Evolutionary conservation across 2,329 filamentous ascomycete species (phyloP).

Genomic region (Purpureocillium takamizusanense): DNA sequence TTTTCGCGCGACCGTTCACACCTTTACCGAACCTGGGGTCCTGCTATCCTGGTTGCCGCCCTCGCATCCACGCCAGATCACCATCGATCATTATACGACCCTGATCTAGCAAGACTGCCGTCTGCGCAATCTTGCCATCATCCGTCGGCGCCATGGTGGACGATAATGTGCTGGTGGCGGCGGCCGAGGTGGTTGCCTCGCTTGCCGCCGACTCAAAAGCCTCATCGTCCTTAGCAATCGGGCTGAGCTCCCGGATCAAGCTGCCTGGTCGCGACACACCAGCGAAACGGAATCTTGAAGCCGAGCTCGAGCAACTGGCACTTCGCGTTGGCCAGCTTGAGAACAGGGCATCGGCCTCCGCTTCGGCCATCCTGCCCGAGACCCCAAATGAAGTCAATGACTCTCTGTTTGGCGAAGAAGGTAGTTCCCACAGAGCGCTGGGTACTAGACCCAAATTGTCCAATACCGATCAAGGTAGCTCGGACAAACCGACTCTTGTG

Average conservation of each 20-base stretch:
- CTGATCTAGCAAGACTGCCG: conserved; percentile 13
- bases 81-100: too few species aligned
- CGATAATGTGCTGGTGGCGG: conserved; percentile 44
- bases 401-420: conserved; percentile 53
- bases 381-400: conserved; percentile 69
- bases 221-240: conserved; percentile 27
- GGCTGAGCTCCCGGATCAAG: conserved; percentile 43
- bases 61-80: too few species aligned
- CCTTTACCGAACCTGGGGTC: too few species aligned
- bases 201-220: conserved; percentile 37
- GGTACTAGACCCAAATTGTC: conserved; percentile 35
- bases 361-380: conserved; percentile 58
- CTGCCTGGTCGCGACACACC: conserved; percentile 69
- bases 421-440: conserved; percentile 37
- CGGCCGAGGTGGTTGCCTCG: conserved; percentile 43
- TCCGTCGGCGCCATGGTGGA: conserved; percentile 36
- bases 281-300: conserved; percentile 72
- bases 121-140: conserved; percentile 14
- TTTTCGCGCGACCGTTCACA: too few species aligned
- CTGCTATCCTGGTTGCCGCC: too few species aligned
- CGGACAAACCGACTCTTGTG: conserved; percentile 24
- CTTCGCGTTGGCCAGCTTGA: conserved; percentile 76
- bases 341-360: conserved; percentile 57
- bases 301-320: conserved; percentile 71
- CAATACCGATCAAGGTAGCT: conserved; percentile 29